Evolutionary conservation across 495 filamentous ascomycete genomes (phyloP).

Genomic region (Xylaria intraflava): DNA sequence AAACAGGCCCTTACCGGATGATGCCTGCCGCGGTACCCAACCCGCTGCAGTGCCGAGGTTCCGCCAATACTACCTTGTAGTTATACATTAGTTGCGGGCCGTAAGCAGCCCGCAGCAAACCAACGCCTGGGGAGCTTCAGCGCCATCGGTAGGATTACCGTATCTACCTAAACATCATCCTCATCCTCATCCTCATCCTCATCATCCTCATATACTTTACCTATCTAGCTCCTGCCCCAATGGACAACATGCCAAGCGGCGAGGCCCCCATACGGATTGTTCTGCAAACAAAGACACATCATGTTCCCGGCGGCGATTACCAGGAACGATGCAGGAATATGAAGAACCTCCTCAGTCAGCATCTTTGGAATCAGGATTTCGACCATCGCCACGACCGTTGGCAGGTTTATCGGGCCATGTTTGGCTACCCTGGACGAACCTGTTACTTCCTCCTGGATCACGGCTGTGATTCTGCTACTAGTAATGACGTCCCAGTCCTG

Average conservation of each 20-base stretch:
- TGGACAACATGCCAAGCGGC: background rate
- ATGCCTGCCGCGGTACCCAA: no score
- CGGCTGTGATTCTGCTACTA: conserved; percentile 12
- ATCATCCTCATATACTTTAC: no score
- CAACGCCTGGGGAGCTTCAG: no score
- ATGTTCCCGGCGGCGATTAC: conserved; percentile 14
- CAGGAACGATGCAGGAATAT: conserved; percentile 6
- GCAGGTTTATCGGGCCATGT: background rate
- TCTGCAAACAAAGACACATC: conserved; percentile 16
- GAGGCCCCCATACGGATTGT: background rate
- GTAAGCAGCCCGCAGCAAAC: no score
- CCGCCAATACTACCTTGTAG: no score
- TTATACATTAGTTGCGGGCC: no score
- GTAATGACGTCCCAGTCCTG: conserved; percentile 9
- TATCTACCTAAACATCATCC: no score
- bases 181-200: no score
- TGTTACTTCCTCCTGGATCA: conserved; percentile 19
- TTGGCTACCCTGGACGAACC: conserved; percentile 9
- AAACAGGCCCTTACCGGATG: no score
- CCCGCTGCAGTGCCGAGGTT: no score
- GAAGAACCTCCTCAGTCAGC: conserved; percentile 14
- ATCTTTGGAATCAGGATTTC: conserved; percentile 18
- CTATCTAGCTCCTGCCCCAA: no score
- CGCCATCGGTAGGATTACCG: no score
- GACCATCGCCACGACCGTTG: conserved; percentile 9